phyloP scores from a whole-genome alignment of 352 stramenopile species.

The Peronospora belbahrii region DNA sequence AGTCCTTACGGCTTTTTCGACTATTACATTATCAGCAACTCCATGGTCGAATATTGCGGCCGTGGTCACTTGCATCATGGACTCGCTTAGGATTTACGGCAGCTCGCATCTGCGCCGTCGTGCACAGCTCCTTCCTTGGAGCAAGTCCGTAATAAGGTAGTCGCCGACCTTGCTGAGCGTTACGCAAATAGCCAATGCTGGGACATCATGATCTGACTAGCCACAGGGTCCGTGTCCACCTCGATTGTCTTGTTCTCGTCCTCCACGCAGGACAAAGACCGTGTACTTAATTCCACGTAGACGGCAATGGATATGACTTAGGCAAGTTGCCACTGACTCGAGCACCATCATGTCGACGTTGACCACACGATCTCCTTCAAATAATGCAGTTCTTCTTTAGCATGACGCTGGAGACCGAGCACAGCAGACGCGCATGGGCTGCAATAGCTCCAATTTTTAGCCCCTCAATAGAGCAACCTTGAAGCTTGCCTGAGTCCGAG shows the following conservation, averaged over 20 bases:
- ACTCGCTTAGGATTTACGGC: too few relatives aligned
- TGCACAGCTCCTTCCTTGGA: too few relatives aligned
- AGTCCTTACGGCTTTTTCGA: too few relatives aligned
- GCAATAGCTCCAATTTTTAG: conserved; percentile 72
- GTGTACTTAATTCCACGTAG: too few relatives aligned
- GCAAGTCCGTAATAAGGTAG: conserved; percentile 16
- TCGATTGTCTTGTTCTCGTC: conserved; percentile 71
- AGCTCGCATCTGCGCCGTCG: too few relatives aligned
- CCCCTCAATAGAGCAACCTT: conserved; percentile 64
- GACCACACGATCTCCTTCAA: conserved; percentile 63
- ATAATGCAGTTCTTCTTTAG: conserved; percentile 60
- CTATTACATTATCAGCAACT: too few relatives aligned
- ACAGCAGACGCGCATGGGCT: conserved; percentile 61
- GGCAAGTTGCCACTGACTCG: conserved; percentile 69
- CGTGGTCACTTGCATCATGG: too few relatives aligned
- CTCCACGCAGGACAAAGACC: conserved; percentile 61
- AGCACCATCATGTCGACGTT: conserved; percentile 74
- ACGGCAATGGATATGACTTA: conserved; percentile 55
- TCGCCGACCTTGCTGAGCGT: conserved; percentile 74
- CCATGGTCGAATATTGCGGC: too few relatives aligned
- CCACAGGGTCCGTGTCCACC: conserved; percentile 59
- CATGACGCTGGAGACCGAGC: conserved; percentile 39
- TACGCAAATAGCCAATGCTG: conserved; percentile 56
- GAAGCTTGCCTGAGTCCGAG: conserved; percentile 65
- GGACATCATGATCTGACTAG: conserved; percentile 42